Conservation (phyloP, 2,329 filamentous ascomycete genomes). For the Fusarium sulawesiense region DNA sequence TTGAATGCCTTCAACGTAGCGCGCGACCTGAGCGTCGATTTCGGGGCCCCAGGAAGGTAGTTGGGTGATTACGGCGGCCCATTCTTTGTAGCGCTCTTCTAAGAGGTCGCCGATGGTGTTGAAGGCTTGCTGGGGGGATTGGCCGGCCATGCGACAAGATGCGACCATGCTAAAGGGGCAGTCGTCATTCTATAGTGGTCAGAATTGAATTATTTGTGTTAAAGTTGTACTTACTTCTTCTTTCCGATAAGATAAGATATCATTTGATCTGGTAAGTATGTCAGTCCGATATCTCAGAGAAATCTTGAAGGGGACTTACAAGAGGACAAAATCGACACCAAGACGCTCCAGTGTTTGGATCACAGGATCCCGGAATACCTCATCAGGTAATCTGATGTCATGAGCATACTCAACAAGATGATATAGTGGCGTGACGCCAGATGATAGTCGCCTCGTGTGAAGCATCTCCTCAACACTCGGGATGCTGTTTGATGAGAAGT, state of each 20-base stretch:
- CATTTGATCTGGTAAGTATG: neutral
- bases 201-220: neutral
- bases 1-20: constrained; percentile 15
- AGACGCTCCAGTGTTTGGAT: constrained; percentile 14
- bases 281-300: neutral
- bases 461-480: constrained; percentile 19
- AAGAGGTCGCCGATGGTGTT: constrained; percentile 3
- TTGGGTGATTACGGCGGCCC: neutral
- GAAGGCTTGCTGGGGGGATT: constrained; percentile 17
- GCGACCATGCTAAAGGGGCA: constrained; percentile 22
- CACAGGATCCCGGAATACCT: neutral
- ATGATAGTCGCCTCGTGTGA: neutral
- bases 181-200: constrained; percentile 1
- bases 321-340: constrained; percentile 9
- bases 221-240: neutral
- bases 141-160: constrained; percentile 16
- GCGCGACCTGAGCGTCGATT: neutral
- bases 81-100: constrained; percentile 7
- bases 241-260: constrained; percentile 15
- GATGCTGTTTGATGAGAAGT: constrained; percentile 5
- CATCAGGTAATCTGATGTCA: neutral
- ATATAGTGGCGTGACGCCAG: constrained; percentile 15
- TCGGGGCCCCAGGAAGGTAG: constrained; percentile 14
- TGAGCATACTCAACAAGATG: constrained; percentile 20
- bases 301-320: neutral